phyloP scores from a whole-genome alignment of 192 early-diverging fungal species.

The Coemansia sp. region DNA sequence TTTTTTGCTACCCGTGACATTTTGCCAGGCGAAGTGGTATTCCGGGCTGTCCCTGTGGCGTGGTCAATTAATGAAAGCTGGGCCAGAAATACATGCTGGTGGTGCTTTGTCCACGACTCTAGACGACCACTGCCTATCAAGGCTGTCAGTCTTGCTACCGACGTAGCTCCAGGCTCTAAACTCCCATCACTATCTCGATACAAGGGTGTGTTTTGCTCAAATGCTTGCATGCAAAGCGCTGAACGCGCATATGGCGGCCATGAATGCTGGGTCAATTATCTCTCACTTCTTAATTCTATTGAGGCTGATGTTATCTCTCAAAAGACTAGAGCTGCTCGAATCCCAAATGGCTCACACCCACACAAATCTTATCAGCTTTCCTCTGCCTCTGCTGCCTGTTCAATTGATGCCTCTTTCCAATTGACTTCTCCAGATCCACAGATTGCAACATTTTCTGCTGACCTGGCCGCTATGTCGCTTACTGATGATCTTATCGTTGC shows the following conservation, averaged over 20 bases:
- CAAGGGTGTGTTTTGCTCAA: slow-evolving; percentile 45
- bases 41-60: slow-evolving; percentile 32
- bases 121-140: slow-evolving; percentile 27
- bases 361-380: background rate
- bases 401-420: background rate
- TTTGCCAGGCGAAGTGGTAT: slow-evolving; percentile 27
- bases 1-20: slow-evolving; percentile 47
- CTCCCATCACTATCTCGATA: slow-evolving; percentile 6
- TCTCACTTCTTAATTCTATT: slow-evolving; percentile 18
- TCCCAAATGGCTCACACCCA: background rate
- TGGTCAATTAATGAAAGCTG: slow-evolving; percentile 43
- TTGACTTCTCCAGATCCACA: slow-evolving; percentile 6
- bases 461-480: background rate
- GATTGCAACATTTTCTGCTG: slow-evolving; percentile 6
- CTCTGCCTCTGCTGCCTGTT: background rate
- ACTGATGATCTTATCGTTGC: background rate
- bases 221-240: slow-evolving; percentile 20
- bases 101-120: slow-evolving; percentile 37
- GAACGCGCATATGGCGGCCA: slow-evolving; percentile 30
- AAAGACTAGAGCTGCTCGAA: slow-evolving; percentile 4
- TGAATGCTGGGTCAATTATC: slow-evolving; percentile 22
- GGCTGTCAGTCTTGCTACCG: slow-evolving; percentile 5
- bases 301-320: slow-evolving; percentile 15
- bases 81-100: slow-evolving; percentile 42
- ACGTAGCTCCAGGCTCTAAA: background rate